Evolutionary conservation across 129 eudicot genomes (phyloP).

Genomic region (Chrysanthemum seticuspe): DNA sequence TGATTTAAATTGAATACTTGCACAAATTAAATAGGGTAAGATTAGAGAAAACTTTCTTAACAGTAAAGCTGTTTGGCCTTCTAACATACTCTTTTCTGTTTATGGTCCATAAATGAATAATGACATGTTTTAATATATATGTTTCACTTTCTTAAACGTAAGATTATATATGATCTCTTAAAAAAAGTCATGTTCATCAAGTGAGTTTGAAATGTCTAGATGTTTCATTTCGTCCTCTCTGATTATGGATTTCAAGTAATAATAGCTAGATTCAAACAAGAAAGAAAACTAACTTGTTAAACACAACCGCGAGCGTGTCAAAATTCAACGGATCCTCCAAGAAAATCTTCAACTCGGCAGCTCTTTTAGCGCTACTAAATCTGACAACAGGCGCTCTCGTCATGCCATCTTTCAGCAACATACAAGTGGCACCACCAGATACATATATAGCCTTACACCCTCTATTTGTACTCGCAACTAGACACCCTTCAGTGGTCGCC

Average conservation of each 20-base stretch:
- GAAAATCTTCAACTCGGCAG: slow-evolving; percentile 61
- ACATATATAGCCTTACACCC: too few species aligned
- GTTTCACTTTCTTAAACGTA: background rate
- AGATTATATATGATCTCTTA: too few species aligned
- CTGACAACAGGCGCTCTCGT: slow-evolving; percentile 76
- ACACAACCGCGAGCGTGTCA: slow-evolving; percentile 49
- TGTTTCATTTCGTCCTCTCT: too few species aligned
- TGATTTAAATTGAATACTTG: background rate
- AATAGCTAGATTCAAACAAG: slow-evolving; percentile 6
- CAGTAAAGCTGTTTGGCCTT: too few species aligned
- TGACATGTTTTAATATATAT: slow-evolving; percentile 7
- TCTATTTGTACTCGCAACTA: too few species aligned
- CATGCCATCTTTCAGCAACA: slow-evolving; percentile 75
- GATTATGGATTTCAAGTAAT: too few species aligned
- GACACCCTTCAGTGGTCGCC: too few species aligned
- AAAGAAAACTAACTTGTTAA: slow-evolving; percentile 49
- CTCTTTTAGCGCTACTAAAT: slow-evolving; percentile 54
- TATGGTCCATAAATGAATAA: background rate
- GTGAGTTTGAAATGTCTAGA: too few species aligned
- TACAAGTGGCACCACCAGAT: too few species aligned
- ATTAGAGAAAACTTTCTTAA: slow-evolving; percentile 10
- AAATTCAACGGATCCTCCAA: slow-evolving; percentile 64
- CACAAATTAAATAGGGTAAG: slow-evolving; percentile 18
- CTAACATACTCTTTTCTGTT: slow-evolving; percentile 2
- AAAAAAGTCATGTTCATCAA: too few species aligned